Evolutionary conservation across 164 flowering plant genomes (phyloP).

Genomic region (Malania oleifera): DNA sequence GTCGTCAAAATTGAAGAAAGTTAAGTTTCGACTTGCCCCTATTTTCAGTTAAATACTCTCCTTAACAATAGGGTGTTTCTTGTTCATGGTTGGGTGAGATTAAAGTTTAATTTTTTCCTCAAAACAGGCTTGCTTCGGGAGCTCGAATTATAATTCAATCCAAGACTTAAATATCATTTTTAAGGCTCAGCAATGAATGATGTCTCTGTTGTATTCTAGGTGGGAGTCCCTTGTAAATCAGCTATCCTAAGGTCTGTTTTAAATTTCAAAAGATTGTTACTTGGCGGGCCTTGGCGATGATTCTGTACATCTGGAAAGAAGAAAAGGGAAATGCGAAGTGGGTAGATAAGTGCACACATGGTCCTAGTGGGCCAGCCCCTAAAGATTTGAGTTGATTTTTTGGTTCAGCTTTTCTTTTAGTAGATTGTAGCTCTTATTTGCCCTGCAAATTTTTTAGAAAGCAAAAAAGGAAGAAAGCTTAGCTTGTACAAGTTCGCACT

Average conservation of each 20-base stretch:
- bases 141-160: conserved; percentile 95
- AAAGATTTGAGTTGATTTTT: neutral
- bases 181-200: neutral
- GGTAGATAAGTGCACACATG: neutral
- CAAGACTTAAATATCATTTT: conserved; percentile 16
- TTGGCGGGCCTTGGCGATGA: neutral
- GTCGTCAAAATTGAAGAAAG: conserved; percentile 90
- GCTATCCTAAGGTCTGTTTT: neutral
- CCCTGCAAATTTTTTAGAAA: too few species aligned
- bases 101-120: conserved; percentile 15
- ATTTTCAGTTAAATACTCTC: neutral
- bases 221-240: too few species aligned
- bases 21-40: conserved; percentile 37
- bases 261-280: neutral
- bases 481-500: too few species aligned
- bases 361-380: neutral
- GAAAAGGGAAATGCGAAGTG: neutral
- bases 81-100: conserved; percentile 16
- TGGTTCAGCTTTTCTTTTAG: neutral
- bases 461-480: too few species aligned
- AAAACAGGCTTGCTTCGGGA: conserved; percentile 95
- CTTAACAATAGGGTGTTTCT: too few species aligned
- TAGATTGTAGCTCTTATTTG: too few species aligned
- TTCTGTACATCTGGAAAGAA: neutral
- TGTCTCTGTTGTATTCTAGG: neutral